Evolutionary conservation across 148 eudicot species (phyloP), one percentile per base, ranked within the genome.

Genomic region (Polygonum maritimum): DNA sequence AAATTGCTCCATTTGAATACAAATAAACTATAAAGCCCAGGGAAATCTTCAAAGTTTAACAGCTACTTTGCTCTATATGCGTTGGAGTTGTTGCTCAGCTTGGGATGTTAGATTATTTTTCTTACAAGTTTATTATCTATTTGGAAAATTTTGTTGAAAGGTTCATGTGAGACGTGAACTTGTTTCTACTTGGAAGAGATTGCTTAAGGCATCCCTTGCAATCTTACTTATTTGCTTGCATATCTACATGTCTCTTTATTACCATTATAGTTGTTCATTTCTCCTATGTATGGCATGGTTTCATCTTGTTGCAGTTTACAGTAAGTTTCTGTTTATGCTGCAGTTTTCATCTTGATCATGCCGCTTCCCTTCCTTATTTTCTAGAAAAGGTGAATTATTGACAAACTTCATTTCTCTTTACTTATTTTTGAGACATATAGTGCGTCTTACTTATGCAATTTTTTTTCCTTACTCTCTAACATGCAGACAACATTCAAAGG

Each of bases 311-410:
- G 21, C 21, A 45, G 36, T 62, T 47, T 48, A 36, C 26, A 10
- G 11, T 22, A 7, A 74, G 38, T 49, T 82, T 63, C 67, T 36
- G 75, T 45, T 26, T 60, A 83, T 4, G 13, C 35, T 21, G 87
- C 96, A 92, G 98, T 82, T 94, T 94, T 90, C 98, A 94, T 82
- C 85, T 94, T 89, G 98, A 92, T 86, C 98, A 94, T 89, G 97
- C 98, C 82, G 98, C 98, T 73, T 94, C 98, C 48, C 96, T 94
- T 78, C 98, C 98, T 63, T 94, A 94, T 82, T 90, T 94, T 76
- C 79, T 94, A 82, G 98, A 92, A 77, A 94, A 92, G 98, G 98
- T 94, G 76, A 79, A 85, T 81, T 71, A 54, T 71, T 57, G 65
- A 8, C 40, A n/a, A 55, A 19, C 54, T 72, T 19, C 39, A 57